Conservation (phyloP, 306 rosid genomes). For the Rubus idaeus region DNA sequence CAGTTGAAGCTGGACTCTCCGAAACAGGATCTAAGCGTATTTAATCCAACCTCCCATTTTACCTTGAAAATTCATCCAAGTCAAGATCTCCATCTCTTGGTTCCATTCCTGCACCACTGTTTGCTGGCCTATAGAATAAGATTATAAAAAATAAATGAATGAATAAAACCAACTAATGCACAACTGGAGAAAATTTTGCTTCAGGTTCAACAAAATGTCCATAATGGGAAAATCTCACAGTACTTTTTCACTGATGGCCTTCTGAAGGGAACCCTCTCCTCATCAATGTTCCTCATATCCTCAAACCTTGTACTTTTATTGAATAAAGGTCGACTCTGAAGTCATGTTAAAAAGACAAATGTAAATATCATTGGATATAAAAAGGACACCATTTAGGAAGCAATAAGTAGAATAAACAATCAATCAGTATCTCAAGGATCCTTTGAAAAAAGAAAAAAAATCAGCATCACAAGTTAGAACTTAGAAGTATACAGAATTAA, state of each 20-base stretch:
- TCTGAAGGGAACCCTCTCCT: constrained; percentile 74
- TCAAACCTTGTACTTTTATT: constrained; percentile 95
- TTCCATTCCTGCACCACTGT: constrained; percentile 77
- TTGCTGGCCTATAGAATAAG: constrained; percentile 52
- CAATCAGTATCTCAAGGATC: not conserved
- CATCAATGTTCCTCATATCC: constrained; percentile 79
- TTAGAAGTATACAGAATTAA: not conserved
- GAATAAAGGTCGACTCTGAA: constrained; percentile 95
- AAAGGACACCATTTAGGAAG: not conserved
- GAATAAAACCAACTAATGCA: not conserved
- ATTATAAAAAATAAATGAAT: constrained; percentile 2
- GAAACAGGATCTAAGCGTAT: not conserved
- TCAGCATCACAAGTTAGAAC: not conserved
- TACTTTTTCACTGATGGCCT: constrained; percentile 83
- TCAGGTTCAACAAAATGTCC: not conserved
- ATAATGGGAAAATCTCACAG: not conserved
- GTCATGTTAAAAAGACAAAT: constrained; percentile 16
- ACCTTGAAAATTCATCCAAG: constrained; percentile 87
- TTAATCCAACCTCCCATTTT: constrained; percentile 30
- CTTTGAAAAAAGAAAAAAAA: too few relatives aligned
- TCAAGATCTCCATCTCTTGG: constrained; percentile 95
- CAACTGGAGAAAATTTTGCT: not conserved
- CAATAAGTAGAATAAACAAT: not conserved
- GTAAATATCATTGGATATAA: not conserved
- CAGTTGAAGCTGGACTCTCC: not conserved